Conservation (phyloP, 176 grass and related monocot species). For the Tillandsia fasciculata region DNA sequence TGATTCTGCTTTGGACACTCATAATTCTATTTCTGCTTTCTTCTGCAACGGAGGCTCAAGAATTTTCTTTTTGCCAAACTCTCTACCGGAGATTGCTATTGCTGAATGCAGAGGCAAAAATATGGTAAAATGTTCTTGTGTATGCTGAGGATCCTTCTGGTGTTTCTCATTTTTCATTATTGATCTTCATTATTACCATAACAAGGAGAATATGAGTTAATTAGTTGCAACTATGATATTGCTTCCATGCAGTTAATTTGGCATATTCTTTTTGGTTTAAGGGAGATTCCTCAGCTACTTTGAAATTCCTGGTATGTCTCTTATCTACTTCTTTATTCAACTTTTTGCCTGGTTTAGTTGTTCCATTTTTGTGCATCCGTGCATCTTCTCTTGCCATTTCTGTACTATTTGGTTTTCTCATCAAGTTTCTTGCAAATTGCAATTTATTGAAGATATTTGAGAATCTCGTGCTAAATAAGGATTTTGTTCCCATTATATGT, state of each 20-base stretch:
- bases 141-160: neutral
- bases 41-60: too few relatives aligned
- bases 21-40: too few relatives aligned
- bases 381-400: neutral
- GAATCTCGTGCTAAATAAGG: too few relatives aligned
- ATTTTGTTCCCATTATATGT: too few relatives aligned
- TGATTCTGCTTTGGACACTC: too few relatives aligned
- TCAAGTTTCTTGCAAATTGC: neutral
- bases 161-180: neutral
- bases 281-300: conserved; percentile 43
- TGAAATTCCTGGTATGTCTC: conserved; percentile 61
- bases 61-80: too few relatives aligned
- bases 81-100: too few relatives aligned
- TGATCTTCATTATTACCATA: neutral
- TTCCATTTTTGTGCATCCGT: conserved; percentile 8
- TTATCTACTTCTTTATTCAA: conserved; percentile 13
- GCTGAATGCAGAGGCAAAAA: too few relatives aligned
- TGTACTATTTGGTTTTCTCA: too few relatives aligned
- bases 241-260: conserved; percentile 57
- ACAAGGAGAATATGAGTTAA: neutral
- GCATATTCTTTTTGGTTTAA: conserved; percentile 94
- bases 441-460: neutral
- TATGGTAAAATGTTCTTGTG: neutral
- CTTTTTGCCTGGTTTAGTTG: conserved; percentile 12
- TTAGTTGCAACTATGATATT: conserved; percentile 19